Base-by-base conservation (phyloP, 2,329 filamentous ascomycete species). In the Nannizzia gypsea region DNA sequence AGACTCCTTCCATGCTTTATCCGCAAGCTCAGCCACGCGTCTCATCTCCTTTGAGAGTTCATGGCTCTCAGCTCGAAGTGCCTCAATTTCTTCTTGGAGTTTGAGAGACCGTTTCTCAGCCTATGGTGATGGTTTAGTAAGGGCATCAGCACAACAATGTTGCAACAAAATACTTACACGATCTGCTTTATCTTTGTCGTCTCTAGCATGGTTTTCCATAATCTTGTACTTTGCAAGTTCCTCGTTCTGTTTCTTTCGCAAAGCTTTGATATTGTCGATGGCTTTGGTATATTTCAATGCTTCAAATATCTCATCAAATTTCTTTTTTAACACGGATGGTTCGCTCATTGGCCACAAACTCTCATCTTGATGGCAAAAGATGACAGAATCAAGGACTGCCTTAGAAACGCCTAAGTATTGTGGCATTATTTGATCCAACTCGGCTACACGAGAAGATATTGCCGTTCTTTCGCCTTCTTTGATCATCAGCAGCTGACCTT, bases 301-400 rank as follows among this genome's bases (percentile, higher is more conserved):
- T 74, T 97, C 93, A 66, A 99, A 99, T 9, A 99, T 99, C 70
- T 96, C 90, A 69, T 99, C 93, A 62, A 99, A 99, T 58, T 86
- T 87, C 72, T 95, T 95, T 74, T 99, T 99, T 57, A 99, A 78
- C 0, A 83, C 83, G 0, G 83, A 78, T 0, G 93, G 90, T 68
- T 95, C 89, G 69, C 90, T 95, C 80, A 99, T 85, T 0, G 93
- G 93, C 93, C 93, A 99, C 28, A 97, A 75, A 26, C 92, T 96
- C 66, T 99, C 93, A 71, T 99, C 93, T 70, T 99, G 93, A 70
- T 99, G 93, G 71, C 93, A 99, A 75, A 99, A 99, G 66, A 99
- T 96, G 71, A 99, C 93, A 61, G 87, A 88, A 65, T 97, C 91
- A 26, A 99, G 81, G 59, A 99, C 86, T 11, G 93, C 91, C 59